These are phyloP conservation scores for Mycena venus DNA, from an alignment of 768 basidiomycete genomes.

Conservation along the genomic window DNA sequence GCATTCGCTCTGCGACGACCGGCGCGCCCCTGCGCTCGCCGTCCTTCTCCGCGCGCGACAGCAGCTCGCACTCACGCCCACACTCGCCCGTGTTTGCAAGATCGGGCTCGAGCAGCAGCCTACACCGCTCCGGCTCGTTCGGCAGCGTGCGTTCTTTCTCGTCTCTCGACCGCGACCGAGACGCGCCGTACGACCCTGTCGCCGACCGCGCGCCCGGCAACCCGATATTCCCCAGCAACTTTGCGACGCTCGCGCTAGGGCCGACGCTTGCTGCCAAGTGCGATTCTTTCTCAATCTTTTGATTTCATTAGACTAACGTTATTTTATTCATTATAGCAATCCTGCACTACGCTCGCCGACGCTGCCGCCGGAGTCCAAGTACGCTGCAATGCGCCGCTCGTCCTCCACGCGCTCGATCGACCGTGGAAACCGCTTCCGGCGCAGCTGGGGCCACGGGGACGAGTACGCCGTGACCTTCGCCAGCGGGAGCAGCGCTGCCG, in stretches of 20 bases:
- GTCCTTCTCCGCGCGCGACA: constrained; percentile 44
- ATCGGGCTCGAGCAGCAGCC: constrained; percentile 14
- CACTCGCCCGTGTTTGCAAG: constrained; percentile 33
- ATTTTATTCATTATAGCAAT: constrained; percentile 34
- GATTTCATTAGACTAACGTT: not conserved
- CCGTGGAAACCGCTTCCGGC: constrained; percentile 30
- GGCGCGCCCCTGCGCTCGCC: constrained; percentile 39
- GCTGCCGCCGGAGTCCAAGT: constrained; percentile 31
- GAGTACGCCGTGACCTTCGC: constrained; percentile 30
- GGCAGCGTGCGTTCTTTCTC: constrained; percentile 23
- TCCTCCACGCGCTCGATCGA: constrained; percentile 30
- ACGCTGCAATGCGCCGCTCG: constrained; percentile 19
- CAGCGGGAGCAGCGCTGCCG: constrained; percentile 30
- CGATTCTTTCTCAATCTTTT: constrained; percentile 30
- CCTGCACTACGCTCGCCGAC: constrained; percentile 37
- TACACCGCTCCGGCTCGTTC: constrained; percentile 37
- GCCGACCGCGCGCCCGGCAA: constrained; percentile 79
- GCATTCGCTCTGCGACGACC: constrained; percentile 30
- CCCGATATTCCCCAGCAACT: constrained; percentile 87
- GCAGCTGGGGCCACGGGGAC: constrained; percentile 24
- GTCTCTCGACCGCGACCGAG: constrained; percentile 24
- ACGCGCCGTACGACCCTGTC: constrained; percentile 60
- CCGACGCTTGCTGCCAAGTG: constrained; percentile 73
- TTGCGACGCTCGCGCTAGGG: constrained; percentile 73
- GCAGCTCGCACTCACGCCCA: constrained; percentile 21